phyloP scores from a whole-genome alignment of 208 protist genomes.

The Leishmania martiniquensis region DNA sequence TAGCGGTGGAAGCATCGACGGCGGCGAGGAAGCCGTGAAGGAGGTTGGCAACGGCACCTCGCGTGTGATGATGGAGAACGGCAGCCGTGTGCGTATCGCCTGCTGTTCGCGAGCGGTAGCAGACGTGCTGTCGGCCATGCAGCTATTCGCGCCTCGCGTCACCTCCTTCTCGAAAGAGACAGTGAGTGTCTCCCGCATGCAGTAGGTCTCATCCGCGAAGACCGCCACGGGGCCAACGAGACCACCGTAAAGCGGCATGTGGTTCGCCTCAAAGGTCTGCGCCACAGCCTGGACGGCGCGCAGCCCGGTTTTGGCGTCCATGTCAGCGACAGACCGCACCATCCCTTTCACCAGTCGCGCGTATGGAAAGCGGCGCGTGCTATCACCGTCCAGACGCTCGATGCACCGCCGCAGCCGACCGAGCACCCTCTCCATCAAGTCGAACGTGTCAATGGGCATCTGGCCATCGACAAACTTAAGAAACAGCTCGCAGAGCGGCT shows the following conservation, averaged over 20 bases:
- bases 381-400: constrained; percentile 49
- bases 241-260: constrained; percentile 50
- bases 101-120: background rate
- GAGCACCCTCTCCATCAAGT: constrained; percentile 40
- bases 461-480: constrained; percentile 57
- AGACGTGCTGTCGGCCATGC: background rate
- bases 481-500: constrained; percentile 78
- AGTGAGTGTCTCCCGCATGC: constrained; percentile 12
- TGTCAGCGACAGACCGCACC: constrained; percentile 51
- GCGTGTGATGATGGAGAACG: constrained; percentile 10
- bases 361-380: constrained; percentile 57
- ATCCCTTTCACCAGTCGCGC: constrained; percentile 45
- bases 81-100: constrained; percentile 8
- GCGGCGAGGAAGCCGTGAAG: constrained; percentile 13
- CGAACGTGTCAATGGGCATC: constrained; percentile 52
- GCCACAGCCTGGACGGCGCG: constrained; percentile 55
- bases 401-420: constrained; percentile 31
- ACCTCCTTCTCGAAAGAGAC: background rate
- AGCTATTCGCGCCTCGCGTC: background rate
- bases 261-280: constrained; percentile 64
- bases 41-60: constrained; percentile 23
- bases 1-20: constrained; percentile 25
- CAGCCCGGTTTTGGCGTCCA: constrained; percentile 46
- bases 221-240: constrained; percentile 39
- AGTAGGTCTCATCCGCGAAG: constrained; percentile 58